A percentile compares a stretch with the other conserved stretches of the same genome.
phyloP scores from a whole-genome alignment of 78 protist species.

The Tieghemostelium lacteum region DNA sequence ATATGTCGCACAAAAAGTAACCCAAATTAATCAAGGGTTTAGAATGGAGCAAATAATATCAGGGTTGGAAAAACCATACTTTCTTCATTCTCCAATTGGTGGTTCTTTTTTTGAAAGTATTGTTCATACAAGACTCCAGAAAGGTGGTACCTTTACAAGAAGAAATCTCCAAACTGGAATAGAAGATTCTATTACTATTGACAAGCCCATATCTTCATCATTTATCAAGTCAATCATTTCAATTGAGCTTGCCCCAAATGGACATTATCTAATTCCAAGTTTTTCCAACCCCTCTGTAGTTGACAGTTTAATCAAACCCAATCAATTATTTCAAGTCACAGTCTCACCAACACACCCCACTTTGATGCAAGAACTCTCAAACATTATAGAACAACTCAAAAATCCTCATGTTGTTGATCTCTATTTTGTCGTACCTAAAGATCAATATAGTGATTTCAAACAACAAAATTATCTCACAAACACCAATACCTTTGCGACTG shows the following conservation, averaged over 20 bases:
- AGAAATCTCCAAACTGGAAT: neutral
- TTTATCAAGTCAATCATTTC: neutral
- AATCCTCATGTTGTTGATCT: slow-evolving; percentile 5
- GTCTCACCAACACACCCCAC: slow-evolving; percentile 6
- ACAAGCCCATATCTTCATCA: neutral
- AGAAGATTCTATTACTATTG: neutral
- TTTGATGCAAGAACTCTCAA: slow-evolving; percentile 14
- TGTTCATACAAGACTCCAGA: neutral
- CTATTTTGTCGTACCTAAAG: slow-evolving; percentile 24
- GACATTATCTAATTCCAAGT: neutral
- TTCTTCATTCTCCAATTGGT: slow-evolving; percentile 40
- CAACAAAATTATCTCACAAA: slow-evolving; percentile 10
- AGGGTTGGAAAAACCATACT: neutral
- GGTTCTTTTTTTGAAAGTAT: slow-evolving; percentile 27
- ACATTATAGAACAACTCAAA: slow-evolving; percentile 20
- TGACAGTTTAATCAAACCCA: slow-evolving; percentile 30
- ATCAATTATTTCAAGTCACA: slow-evolving; percentile 24
- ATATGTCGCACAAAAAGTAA: slow-evolving; percentile 20
- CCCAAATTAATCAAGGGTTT: neutral
- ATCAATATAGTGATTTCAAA: neutral
- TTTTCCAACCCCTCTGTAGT: slow-evolving; percentile 10
- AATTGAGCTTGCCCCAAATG: neutral
- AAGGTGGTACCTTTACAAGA: slow-evolving; percentile 6
- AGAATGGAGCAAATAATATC: neutral
- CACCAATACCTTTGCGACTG: neutral